Evolutionary conservation across 495 filamentous ascomycete species (phyloP).

Genomic region (Penicillium lividum): DNA sequence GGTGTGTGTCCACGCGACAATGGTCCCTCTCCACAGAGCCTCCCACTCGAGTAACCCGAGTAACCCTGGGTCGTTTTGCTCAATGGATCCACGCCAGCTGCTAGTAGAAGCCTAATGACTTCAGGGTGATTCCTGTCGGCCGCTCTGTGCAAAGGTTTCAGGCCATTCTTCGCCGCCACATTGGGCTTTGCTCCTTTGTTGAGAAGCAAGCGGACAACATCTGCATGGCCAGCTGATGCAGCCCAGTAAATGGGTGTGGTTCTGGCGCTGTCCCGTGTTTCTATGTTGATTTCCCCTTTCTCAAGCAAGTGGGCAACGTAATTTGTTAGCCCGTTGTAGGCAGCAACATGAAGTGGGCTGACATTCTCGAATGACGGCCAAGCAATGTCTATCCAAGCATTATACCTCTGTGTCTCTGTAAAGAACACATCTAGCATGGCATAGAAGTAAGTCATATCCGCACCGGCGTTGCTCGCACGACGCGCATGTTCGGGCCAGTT

Average conservation of each 20-base stretch:
- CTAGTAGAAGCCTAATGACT: conserved; percentile 25
- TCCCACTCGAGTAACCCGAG: no score
- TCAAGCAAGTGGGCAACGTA: conserved; percentile 19
- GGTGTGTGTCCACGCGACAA: no score
- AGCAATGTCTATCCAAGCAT: conserved; percentile 20
- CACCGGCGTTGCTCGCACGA: conserved; percentile 8
- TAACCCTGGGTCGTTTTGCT: no score
- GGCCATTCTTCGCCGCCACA: conserved; percentile 16
- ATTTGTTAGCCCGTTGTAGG: conserved; percentile 14
- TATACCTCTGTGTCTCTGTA: conserved; percentile 5
- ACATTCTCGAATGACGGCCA: no score
- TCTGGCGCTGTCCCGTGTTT: conserved; percentile 14
- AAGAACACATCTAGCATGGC: conserved; percentile 13
- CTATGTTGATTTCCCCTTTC: conserved; percentile 9
- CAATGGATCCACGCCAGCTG: conserved; percentile 31
- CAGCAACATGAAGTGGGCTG: conserved; percentile 20
- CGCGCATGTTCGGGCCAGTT: conserved; percentile 21
- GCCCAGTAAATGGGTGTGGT: conserved; percentile 32
- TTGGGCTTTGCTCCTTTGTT: conserved; percentile 23
- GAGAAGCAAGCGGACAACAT: conserved; percentile 25
- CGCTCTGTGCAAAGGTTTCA: conserved; percentile 31
- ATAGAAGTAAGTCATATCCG: conserved; percentile 12
- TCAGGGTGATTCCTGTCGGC: conserved; percentile 21
- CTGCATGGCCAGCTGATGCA: conserved; percentile 21
- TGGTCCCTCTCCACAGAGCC: no score